Evolutionary conservation across 2,329 filamentous ascomycete genomes (phyloP).

Genomic region (Phialophora expanda): DNA sequence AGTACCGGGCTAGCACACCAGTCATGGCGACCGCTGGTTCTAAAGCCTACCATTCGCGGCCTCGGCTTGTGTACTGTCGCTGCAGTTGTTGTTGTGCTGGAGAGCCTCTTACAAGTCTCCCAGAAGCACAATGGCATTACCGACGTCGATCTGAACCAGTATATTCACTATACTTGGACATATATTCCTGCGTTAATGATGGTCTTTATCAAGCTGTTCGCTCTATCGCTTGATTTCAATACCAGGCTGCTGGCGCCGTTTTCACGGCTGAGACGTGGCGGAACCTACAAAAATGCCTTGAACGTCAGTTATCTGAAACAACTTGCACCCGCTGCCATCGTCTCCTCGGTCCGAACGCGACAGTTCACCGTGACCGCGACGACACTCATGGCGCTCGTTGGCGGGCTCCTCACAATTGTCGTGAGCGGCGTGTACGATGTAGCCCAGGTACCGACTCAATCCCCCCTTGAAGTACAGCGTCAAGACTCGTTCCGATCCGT

Average conservation of each 20-base stretch:
- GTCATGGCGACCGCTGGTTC: not conserved
- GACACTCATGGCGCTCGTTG: not conserved
- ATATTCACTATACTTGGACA: constrained; percentile 3
- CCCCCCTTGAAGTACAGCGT: not conserved
- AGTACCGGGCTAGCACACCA: not conserved
- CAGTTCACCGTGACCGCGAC: constrained; percentile 1
- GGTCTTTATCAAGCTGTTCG: not conserved
- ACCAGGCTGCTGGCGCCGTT: constrained; percentile 1
- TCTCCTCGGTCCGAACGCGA: not conserved
- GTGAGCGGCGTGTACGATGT: constrained; percentile 6
- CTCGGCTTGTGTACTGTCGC: not conserved
- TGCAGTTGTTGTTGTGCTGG: not conserved
- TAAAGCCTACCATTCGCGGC: not conserved
- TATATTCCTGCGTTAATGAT: not conserved
- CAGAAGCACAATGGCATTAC: constrained; percentile 3
- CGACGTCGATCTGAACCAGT: not conserved
- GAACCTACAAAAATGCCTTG: constrained; percentile 1
- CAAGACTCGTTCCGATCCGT: constrained; percentile 3
- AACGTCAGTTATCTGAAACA: constrained; percentile 8
- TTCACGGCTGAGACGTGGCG: not conserved
- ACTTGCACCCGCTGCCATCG: not conserved
- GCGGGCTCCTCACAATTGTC: not conserved
- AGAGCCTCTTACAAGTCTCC: not conserved
- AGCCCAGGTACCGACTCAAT: not conserved
- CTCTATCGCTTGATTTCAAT: constrained; percentile 3